phyloP scores from a whole-genome alignment of 352 stramenopile genomes.

The Globisporangium sylvaticum region DNA sequence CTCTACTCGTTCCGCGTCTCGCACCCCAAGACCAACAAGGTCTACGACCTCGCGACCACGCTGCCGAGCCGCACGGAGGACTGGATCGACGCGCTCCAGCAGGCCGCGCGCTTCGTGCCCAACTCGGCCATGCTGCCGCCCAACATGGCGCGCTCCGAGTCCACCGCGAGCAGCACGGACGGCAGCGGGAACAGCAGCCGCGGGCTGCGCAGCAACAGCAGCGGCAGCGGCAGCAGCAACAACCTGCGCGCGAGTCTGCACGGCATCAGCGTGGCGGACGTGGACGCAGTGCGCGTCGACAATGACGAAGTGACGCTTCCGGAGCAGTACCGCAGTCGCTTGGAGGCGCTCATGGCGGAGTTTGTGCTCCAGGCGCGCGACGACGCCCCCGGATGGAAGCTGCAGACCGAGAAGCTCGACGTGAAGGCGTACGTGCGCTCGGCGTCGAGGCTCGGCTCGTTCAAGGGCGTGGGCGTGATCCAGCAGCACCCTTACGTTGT shows the following conservation, averaged over 20 bases:
- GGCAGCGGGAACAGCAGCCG: background rate
- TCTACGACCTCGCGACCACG: slow-evolving; percentile 62
- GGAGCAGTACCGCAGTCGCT: slow-evolving; percentile 27
- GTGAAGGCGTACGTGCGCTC: slow-evolving; percentile 54
- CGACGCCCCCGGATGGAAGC: slow-evolving; percentile 53
- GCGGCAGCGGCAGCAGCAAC: background rate
- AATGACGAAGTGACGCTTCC: slow-evolving; percentile 24
- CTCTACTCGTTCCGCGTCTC: slow-evolving; percentile 76
- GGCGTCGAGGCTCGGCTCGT: slow-evolving; percentile 37
- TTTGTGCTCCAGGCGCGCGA: slow-evolving; percentile 50
- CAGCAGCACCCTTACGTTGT: slow-evolving; percentile 45
- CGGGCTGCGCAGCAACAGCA: background rate
- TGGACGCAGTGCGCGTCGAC: slow-evolving; percentile 10
- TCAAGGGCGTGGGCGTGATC: slow-evolving; percentile 60
- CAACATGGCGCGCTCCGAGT: slow-evolving; percentile 6
- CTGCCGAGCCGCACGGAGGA: slow-evolving; percentile 46
- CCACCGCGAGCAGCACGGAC: slow-evolving; percentile 2
- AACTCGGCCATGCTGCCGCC: slow-evolving; percentile 6
- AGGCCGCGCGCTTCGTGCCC: slow-evolving; percentile 31
- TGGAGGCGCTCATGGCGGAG: slow-evolving; percentile 58
- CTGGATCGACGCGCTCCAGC: slow-evolving; percentile 49
- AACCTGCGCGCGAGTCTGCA: slow-evolving; percentile 16
- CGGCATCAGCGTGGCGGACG: slow-evolving; percentile 11
- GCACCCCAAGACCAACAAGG: slow-evolving; percentile 62
- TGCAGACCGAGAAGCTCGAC: slow-evolving; percentile 50